These are phyloP conservation scores for Chimonanthus praecox DNA, from an alignment of 164 flowering plant species.

Conservation along the genomic window DNA sequence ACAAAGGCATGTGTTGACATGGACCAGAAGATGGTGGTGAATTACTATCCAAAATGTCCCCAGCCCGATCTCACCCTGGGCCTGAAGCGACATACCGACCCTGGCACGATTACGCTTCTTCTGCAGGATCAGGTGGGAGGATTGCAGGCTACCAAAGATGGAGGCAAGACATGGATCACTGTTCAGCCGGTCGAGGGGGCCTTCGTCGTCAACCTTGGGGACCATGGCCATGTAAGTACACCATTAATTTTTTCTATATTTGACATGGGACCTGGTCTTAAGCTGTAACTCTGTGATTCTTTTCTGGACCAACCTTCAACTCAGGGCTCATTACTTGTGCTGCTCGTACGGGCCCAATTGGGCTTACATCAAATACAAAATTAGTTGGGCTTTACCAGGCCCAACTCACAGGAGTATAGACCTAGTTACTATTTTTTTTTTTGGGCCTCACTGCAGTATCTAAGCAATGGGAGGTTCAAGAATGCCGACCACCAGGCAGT, in stretches of 20 bases:
- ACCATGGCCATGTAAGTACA: conserved; percentile 77
- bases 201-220: conserved; percentile 83
- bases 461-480: conserved; percentile 93
- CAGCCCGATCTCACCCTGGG: conserved; percentile 83
- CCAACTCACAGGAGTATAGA: too few relatives aligned
- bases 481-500: conserved; percentile 91
- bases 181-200: conserved; percentile 79
- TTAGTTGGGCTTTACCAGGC: too few relatives aligned
- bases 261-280: not conserved
- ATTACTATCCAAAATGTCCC: conserved; percentile 79
- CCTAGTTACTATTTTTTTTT: not conserved
- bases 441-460: conserved; percentile 30
- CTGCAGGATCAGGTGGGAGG: conserved; percentile 85
- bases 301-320: not conserved
- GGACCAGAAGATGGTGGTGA: conserved; percentile 86
- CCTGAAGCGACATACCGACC: conserved; percentile 88
- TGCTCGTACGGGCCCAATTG: not conserved
- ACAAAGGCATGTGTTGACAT: conserved; percentile 78
- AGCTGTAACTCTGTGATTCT: not conserved
- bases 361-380: not conserved
- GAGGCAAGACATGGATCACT: conserved; percentile 76
- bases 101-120: conserved; percentile 77
- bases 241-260: too few relatives aligned
- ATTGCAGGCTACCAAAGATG: conserved; percentile 76
- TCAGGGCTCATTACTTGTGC: not conserved